Evolutionary conservation across 805 yeast genomes (phyloP), one percentile per base, ranked within the genome.

Genomic region (Dipodascus albidus): DNA sequence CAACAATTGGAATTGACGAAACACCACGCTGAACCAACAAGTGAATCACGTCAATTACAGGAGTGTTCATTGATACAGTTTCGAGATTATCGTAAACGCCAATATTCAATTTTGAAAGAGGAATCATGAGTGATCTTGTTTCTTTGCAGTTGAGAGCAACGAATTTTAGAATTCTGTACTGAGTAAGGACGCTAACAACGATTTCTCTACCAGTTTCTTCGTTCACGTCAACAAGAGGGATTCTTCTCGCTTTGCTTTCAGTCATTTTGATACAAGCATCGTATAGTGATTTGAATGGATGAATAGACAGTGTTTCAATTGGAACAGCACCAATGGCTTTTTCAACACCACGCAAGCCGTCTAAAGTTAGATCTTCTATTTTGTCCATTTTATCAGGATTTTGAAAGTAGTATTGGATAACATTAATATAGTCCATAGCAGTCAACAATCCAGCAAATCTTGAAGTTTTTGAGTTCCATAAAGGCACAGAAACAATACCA

Each of bases 81-180:
- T 85, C 79, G n/a, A 93, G 68, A 35, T 70, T 59, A 41, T 70
- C 66, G 47, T 63, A 60, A 47, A 75, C 73, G 8, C 85, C 76
- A n/a, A 85, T 77, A 38, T 78, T 74, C 49, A 93, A 71, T 54
- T 83, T 85, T 55, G 76, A 74, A 54, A 93, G 74, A 2, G 96
- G 95, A 60, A 83, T 81, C 60, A 83, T 72, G 54, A 93, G 73
- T 75, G 82, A 85, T 61, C 85, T 81, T 2, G 96, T 89, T 67
- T 93, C 98, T 67, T 88, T 89, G 71, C 99, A 93, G 69, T 93
- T 93, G 68, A 91, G 78, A 2, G 97, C 90, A 31, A 93, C 96
- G 66, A 93, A 93, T 70, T 95, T 91, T 63, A 93, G 75, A 53
- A 93, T 93, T 65, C 99, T 82, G 70, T 93, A 93, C 72, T 93